Conservation (phyloP, 345 rosid genomes). For the Rhizophora apiculata region DNA sequence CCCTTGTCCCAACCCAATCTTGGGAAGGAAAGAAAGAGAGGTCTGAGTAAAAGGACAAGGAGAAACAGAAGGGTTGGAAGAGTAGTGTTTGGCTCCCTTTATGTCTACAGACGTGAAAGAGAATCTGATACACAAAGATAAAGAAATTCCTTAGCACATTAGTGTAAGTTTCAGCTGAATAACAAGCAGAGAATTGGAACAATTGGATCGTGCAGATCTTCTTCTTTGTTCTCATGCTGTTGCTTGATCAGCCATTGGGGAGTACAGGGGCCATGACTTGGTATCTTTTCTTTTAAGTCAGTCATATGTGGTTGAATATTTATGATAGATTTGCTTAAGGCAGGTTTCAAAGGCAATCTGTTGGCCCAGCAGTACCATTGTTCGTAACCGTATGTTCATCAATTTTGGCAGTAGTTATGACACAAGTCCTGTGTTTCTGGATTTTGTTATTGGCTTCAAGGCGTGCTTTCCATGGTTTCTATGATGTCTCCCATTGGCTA, state of each 20-base stretch:
- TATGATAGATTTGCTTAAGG: neutral
- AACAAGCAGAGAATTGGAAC: neutral
- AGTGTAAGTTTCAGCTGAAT: neutral
- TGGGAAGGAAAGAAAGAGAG: slow-evolving; percentile 49
- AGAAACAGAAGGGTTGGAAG: slow-evolving; percentile 60
- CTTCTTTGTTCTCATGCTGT: neutral
- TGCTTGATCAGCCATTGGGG: neutral
- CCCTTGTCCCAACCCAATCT: slow-evolving; percentile 42
- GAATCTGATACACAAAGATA: slow-evolving; percentile 46
- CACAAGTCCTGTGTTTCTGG: neutral
- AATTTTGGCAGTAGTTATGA: neutral
- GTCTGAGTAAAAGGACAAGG: slow-evolving; percentile 46
- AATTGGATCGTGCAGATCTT: neutral
- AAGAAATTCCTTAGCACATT: neutral
- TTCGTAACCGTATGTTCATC: neutral
- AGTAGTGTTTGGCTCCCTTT: slow-evolving; percentile 36
- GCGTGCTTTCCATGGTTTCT: neutral
- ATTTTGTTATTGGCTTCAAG: neutral
- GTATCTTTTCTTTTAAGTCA: neutral
- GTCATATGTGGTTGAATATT: neutral
- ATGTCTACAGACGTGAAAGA: slow-evolving; percentile 49
- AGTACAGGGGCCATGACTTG: neutral
- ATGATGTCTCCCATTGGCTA: too few relatives aligned
- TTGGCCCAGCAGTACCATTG: neutral
- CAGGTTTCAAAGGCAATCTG: neutral